A percentile compares a stretch with the other conserved stretches of the same genome.
Conservation (phyloP, 108 stramenopile species). For the Cyclotella atomus region DNA sequence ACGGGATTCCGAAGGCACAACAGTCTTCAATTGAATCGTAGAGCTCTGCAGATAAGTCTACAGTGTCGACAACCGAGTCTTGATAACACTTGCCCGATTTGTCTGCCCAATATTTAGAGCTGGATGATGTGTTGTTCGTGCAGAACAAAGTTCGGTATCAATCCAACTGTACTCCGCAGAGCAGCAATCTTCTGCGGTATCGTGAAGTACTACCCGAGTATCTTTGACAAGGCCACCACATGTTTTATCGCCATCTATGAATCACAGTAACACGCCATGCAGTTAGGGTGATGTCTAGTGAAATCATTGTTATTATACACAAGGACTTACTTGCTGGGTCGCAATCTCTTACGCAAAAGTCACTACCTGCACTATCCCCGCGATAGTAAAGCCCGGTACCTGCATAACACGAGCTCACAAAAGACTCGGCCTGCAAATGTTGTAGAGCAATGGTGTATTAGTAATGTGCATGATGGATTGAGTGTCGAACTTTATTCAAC, state of each 20-base stretch:
- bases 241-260: conserved; percentile 13
- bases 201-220: conserved; percentile 1
- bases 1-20: conserved; percentile 1
- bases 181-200: conserved; percentile 8
- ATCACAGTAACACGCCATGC: too few relatives aligned
- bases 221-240: conserved; percentile 17
- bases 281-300: too few relatives aligned
- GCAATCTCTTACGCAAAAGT: conserved; percentile 11
- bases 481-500: too few relatives aligned
- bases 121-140: not conserved
- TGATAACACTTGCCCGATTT: not conserved
- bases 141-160: conserved; percentile 4
- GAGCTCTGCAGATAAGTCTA: not conserved
- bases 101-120: conserved; percentile 7
- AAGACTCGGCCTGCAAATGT: conserved; percentile 6
- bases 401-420: conserved; percentile 4
- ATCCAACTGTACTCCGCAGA: conserved; percentile 12
- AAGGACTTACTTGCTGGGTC: conserved; percentile 14
- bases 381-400: conserved; percentile 18
- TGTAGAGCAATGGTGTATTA: not conserved
- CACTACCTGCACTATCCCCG: conserved; percentile 4
- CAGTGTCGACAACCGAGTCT: not conserved
- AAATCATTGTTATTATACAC: not conserved
- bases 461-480: too few relatives aligned
- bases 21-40: conserved; percentile 4